phyloP scores from a whole-genome alignment of 768 basidiomycete species.

The Amanita rubescens region DNA sequence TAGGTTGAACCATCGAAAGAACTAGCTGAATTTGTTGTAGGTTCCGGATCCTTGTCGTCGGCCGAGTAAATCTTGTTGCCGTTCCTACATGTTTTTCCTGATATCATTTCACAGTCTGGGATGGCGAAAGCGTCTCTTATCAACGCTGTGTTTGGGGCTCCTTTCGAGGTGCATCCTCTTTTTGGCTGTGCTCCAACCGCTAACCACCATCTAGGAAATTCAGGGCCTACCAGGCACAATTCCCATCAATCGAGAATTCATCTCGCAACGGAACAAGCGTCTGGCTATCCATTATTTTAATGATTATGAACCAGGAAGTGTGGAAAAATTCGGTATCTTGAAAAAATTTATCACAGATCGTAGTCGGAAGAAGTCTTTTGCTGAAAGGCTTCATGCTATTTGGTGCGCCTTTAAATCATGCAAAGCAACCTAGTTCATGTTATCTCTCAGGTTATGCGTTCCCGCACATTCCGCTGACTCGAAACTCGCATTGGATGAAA shows the following conservation, averaged over 20 bases:
- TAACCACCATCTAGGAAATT: slow-evolving; percentile 11
- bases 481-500: slow-evolving; percentile 16
- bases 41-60: slow-evolving; percentile 14
- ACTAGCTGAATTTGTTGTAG: slow-evolving; percentile 2
- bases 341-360: slow-evolving; percentile 15
- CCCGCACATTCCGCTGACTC: slow-evolving; percentile 15
- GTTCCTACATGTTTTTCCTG: neutral
- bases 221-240: slow-evolving; percentile 16
- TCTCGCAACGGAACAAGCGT: slow-evolving; percentile 15
- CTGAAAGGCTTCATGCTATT: slow-evolving; percentile 20
- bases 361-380: slow-evolving; percentile 3
- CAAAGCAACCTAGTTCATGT: neutral
- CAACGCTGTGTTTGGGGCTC: slow-evolving; percentile 17
- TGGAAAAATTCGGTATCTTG: slow-evolving; percentile 16
- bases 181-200: neutral
- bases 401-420: slow-evolving; percentile 12
- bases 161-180: slow-evolving; percentile 2
- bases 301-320: slow-evolving; percentile 24
- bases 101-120: slow-evolving; percentile 14
- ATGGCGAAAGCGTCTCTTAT: slow-evolving; percentile 26
- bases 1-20: neutral
- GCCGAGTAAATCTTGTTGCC: slow-evolving; percentile 12
- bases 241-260: slow-evolving; percentile 18
- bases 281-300: slow-evolving; percentile 24
- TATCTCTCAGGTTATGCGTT: slow-evolving; percentile 18